phyloP scores from a whole-genome alignment of 805 yeast genomes.

The Ogataea methanolica region DNA sequence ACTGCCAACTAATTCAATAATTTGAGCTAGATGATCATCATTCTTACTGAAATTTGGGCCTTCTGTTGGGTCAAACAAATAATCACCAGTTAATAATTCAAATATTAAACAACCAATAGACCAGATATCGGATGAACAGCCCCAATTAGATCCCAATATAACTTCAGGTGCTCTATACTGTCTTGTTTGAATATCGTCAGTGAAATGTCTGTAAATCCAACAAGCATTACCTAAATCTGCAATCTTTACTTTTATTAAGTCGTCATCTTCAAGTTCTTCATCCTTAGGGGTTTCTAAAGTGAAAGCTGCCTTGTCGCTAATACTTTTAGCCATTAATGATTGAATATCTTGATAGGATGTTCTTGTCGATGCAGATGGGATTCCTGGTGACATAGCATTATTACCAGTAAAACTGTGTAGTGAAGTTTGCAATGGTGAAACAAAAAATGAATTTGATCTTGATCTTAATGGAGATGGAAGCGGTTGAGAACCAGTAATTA shows the following conservation, averaged over 20 bases:
- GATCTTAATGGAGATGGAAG: slow-evolving; percentile 82
- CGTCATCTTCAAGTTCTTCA: slow-evolving; percentile 36
- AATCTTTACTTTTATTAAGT: slow-evolving; percentile 71
- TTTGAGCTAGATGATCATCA: slow-evolving; percentile 96
- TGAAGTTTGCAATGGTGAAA: slow-evolving; percentile 21
- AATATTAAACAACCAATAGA: slow-evolving; percentile 89
- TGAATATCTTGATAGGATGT: slow-evolving; percentile 24
- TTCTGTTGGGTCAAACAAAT: slow-evolving; percentile 83
- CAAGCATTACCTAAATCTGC: slow-evolving; percentile 95
- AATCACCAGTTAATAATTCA: slow-evolving; percentile 92
- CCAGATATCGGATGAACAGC: slow-evolving; percentile 94
- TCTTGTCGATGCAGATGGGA: slow-evolving; percentile 4
- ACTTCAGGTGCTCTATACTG: slow-evolving; percentile 93
- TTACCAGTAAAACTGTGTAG: slow-evolving; percentile 12
- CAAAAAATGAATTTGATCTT: slow-evolving; percentile 26
- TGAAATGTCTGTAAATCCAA: slow-evolving; percentile 73
- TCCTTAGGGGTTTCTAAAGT: slow-evolving; percentile 31
- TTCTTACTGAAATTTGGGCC: slow-evolving; percentile 78
- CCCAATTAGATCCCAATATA: slow-evolving; percentile 80
- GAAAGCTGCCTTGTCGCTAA: slow-evolving; percentile 27
- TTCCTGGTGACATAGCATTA: slow-evolving; percentile 4
- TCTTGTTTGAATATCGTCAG: slow-evolving; percentile 86
- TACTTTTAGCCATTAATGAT: slow-evolving; percentile 38
- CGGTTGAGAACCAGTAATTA: slow-evolving; percentile 90
- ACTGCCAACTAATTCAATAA: slow-evolving; percentile 55